Percentiles rank a stretch among this genome's conserved stretches.
Conservation (phyloP, 2,329 filamentous ascomycete species). For the Pestalotiopsis sp. region DNA sequence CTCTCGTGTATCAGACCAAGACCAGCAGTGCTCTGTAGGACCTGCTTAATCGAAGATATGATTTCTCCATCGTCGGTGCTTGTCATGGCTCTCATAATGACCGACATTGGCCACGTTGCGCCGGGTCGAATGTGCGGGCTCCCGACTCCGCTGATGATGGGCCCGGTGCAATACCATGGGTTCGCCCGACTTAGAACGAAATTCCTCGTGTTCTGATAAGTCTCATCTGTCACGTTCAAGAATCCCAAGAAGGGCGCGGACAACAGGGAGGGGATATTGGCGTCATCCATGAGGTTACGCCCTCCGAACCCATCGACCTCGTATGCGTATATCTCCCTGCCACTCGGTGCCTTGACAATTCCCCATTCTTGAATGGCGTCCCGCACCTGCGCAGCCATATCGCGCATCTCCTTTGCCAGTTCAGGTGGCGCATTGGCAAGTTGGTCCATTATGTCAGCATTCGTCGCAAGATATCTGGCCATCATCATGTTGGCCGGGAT, state of each 20-base stretch:
- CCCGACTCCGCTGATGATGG: conserved; percentile 52
- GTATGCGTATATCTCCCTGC: conserved; percentile 64
- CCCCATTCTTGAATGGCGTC: conserved; percentile 60
- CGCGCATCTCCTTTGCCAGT: conserved; percentile 48
- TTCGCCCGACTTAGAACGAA: conserved; percentile 74
- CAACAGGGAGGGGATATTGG: conserved; percentile 61
- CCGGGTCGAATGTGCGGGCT: conserved; percentile 60
- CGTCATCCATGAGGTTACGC: conserved; percentile 61
- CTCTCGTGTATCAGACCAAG: conserved; percentile 45
- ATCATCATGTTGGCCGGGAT: conserved; percentile 79
- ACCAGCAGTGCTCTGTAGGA: conserved; percentile 31
- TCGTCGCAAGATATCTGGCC: conserved; percentile 50
- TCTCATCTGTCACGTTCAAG: conserved; percentile 43
- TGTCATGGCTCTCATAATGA: conserved; percentile 79
- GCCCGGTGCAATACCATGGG: conserved; percentile 67
- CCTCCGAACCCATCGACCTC: conserved; percentile 69
- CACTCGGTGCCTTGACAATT: conserved; percentile 60
- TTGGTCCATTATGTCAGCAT: conserved; percentile 35
- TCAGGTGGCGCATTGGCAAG: conserved; percentile 32
- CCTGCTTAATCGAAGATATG: conserved; percentile 32
- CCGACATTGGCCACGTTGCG: conserved; percentile 86
- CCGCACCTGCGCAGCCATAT: conserved; percentile 59
- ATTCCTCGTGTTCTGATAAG: conserved; percentile 74
- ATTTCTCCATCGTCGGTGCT: conserved; percentile 33
- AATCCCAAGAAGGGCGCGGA: conserved; percentile 60